A percentile compares a stretch with the other conserved stretches of the same genome.
phyloP scores from a whole-genome alignment of 2,329 filamentous ascomycete species.

The Claviceps sorghi region DNA sequence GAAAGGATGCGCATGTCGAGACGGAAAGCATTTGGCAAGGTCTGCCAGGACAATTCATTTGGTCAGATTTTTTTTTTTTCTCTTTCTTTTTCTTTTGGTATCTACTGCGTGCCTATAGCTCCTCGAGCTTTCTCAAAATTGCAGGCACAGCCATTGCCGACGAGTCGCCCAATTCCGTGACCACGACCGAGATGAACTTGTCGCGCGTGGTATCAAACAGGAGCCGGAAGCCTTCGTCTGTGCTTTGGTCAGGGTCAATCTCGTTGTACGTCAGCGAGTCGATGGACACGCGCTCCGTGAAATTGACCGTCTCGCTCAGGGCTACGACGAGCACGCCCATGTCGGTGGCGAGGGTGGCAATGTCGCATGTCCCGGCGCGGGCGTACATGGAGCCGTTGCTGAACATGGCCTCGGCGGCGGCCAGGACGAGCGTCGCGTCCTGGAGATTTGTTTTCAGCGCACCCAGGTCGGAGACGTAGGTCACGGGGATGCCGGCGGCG shows the following conservation, averaged over 20 bases:
- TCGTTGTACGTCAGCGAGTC: constrained; percentile 94
- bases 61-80: neutral
- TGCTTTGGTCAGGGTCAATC: constrained; percentile 60
- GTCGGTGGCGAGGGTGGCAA: constrained; percentile 70
- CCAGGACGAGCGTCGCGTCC: constrained; percentile 56
- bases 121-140: constrained; percentile 42
- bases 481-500: constrained; percentile 56
- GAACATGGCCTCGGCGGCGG: constrained; percentile 89
- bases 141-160: constrained; percentile 72
- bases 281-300: constrained; percentile 68
- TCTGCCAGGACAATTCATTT: neutral
- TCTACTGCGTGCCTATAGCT: constrained; percentile 25
- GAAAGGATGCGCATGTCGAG: too few relatives aligned
- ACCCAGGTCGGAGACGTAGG: constrained; percentile 65
- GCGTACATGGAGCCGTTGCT: constrained; percentile 87
- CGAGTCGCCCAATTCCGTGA: constrained; percentile 80
- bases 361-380: constrained; percentile 69
- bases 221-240: constrained; percentile 41
- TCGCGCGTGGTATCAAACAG: constrained; percentile 88
- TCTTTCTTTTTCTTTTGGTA: neutral
- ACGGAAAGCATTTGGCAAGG: too few relatives aligned
- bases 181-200: constrained; percentile 72
- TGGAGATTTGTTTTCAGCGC: constrained; percentile 62
- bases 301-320: constrained; percentile 90
- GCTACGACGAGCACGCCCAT: constrained; percentile 70